Percentiles rank a stretch among this genome's conserved stretches.
These are phyloP conservation scores for Citrus cavaleriei DNA, from an alignment of 345 rosid species.

Conservation along the genomic window DNA sequence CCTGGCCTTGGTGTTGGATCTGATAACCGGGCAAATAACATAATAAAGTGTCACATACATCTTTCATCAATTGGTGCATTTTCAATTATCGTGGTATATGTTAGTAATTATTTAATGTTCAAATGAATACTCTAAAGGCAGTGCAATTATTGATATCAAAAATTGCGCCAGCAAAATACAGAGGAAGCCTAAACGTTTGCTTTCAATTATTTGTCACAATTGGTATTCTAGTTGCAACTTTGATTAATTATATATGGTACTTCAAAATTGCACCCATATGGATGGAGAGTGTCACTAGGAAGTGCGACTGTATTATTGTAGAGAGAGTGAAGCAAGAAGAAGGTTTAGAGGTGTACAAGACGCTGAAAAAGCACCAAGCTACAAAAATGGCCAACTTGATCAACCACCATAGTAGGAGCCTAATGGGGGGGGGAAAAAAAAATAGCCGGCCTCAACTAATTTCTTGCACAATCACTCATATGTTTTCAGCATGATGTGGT, in stretches of 20 bases:
- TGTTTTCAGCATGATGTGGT: no score
- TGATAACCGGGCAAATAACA: slow-evolving; percentile 52
- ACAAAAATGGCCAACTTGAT: slow-evolving; percentile 37
- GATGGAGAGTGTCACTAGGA: no score
- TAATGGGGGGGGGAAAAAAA: neutral
- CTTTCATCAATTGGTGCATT: neutral
- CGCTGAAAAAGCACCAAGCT: no score
- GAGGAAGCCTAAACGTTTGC: slow-evolving; percentile 60
- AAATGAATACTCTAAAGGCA: slow-evolving; percentile 34
- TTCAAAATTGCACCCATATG: no score
- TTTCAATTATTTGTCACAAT: slow-evolving; percentile 66
- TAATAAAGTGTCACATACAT: neutral
- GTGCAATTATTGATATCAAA: slow-evolving; percentile 76
- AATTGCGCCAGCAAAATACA: slow-evolving; percentile 52
- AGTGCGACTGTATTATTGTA: no score
- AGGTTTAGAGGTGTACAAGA: no score
- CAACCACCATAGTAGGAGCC: slow-evolving; percentile 35
- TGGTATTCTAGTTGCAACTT: slow-evolving; percentile 56
- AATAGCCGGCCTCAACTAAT: slow-evolving; percentile 42
- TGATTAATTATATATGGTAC: neutral
- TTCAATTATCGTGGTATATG: neutral
- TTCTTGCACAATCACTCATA: slow-evolving; percentile 41
- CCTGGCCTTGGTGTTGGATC: slow-evolving; percentile 67
- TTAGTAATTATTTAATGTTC: neutral
- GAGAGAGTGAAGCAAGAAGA: no score